Evolutionary conservation across 352 stramenopile genomes (phyloP).

Genomic region (Phytophthora litchii): DNA sequence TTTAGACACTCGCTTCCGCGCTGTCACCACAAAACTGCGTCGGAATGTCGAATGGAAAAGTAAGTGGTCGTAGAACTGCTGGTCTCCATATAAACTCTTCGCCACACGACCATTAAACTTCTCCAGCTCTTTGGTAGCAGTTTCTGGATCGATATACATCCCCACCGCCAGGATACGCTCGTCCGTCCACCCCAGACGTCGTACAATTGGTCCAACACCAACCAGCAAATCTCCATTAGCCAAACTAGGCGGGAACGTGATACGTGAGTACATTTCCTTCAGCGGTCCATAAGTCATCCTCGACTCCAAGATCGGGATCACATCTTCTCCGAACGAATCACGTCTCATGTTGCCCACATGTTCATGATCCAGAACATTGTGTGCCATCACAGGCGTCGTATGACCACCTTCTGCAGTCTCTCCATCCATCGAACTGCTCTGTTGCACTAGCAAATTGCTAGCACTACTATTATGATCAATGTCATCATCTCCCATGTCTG

Average conservation of each 20-base stretch:
- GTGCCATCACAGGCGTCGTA: slow-evolving; percentile 28
- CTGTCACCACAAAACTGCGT: slow-evolving; percentile 78
- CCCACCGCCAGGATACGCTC: slow-evolving; percentile 82
- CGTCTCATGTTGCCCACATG: slow-evolving; percentile 29
- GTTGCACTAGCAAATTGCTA: slow-evolving; percentile 31
- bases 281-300: slow-evolving; percentile 68
- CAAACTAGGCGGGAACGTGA: slow-evolving; percentile 79
- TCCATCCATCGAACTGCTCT: slow-evolving; percentile 20
- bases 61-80: slow-evolving; percentile 75
- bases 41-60: slow-evolving; percentile 66
- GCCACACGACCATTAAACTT: slow-evolving; percentile 57
- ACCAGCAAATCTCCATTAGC: slow-evolving; percentile 78
- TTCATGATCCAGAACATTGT: slow-evolving; percentile 34
- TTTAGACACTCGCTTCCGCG: slow-evolving; percentile 80
- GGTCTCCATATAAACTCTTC: slow-evolving; percentile 76
- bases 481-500: slow-evolving; percentile 45
- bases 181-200: slow-evolving; percentile 83
- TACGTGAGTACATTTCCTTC: slow-evolving; percentile 79
- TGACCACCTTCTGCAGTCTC: slow-evolving; percentile 8
- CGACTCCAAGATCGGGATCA: slow-evolving; percentile 66
- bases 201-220: slow-evolving; percentile 75
- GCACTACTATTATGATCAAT: slow-evolving; percentile 31
- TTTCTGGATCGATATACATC: slow-evolving; percentile 78
- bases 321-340: slow-evolving; percentile 42
- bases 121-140: slow-evolving; percentile 55